These are phyloP conservation scores for Solanum tarijense DNA, from an alignment of 257 asterid species.

Conservation along the genomic window DNA sequence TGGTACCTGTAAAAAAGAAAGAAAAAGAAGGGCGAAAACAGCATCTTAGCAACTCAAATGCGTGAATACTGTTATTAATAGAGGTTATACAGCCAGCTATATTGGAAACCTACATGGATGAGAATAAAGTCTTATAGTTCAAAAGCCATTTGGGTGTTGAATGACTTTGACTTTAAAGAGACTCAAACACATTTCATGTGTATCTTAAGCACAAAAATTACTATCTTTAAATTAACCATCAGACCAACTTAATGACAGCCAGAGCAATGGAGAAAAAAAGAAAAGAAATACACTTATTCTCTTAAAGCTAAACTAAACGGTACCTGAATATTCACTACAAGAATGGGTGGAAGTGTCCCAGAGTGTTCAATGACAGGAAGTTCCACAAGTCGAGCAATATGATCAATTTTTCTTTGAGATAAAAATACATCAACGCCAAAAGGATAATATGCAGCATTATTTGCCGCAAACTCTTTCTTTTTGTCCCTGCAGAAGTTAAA, in stretches of 20 bases:
- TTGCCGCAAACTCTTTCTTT: constrained; percentile 75
- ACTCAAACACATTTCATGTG: not conserved
- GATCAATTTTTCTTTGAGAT: constrained; percentile 68
- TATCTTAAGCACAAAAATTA: not conserved
- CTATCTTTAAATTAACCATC: not conserved
- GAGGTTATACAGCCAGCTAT: not conserved
- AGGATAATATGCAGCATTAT: constrained; percentile 76
- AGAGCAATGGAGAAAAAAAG: not conserved
- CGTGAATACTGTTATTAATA: not conserved
- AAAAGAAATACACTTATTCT: not conserved
- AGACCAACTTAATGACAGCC: not conserved
- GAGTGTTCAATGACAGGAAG: constrained; percentile 49
- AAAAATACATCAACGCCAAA: constrained; percentile 87
- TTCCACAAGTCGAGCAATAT: constrained; percentile 73
- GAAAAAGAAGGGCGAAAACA: not conserved
- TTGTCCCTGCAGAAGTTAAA: constrained; percentile 54
- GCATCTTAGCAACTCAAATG: not conserved
- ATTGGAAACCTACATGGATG: constrained; percentile 4
- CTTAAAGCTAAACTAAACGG: not conserved
- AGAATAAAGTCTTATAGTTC: not conserved
- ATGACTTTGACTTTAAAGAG: constrained; percentile 23
- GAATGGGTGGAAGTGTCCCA: constrained; percentile 73
- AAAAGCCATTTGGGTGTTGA: not conserved
- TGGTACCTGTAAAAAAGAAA: constrained; percentile 23
- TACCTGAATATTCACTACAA: constrained; percentile 94